phyloP scores from a whole-genome alignment of 495 filamentous ascomycete species.

The Thermothielavioides terrestris region DNA sequence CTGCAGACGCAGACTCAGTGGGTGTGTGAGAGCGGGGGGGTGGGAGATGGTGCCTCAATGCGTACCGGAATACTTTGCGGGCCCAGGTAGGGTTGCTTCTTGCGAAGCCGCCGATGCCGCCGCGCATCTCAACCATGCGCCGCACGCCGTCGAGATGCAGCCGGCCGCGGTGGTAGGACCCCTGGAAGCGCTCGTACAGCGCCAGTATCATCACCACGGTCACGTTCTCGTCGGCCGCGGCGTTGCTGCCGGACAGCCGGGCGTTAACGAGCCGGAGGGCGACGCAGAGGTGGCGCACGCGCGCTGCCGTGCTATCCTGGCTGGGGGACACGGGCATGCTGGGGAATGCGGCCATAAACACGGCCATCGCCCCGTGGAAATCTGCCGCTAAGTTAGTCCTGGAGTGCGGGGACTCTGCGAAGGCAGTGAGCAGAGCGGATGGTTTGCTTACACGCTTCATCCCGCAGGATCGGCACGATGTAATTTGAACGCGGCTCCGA shows the following conservation, averaged over 20 bases:
- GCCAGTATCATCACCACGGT: neutral
- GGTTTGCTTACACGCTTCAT: constrained; percentile 1
- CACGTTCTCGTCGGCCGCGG: neutral
- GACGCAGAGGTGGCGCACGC: neutral
- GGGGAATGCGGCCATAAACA: neutral
- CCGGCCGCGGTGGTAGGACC: neutral
- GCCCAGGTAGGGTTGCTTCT: neutral
- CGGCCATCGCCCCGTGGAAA: constrained; percentile 1
- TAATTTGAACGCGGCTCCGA: neutral
- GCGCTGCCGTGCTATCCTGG: neutral
- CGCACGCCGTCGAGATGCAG: neutral
- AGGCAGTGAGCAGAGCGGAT: too few relatives aligned
- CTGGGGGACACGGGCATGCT: neutral
- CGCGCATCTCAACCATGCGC: neutral
- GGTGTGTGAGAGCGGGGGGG: too few relatives aligned
- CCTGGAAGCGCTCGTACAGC: neutral
- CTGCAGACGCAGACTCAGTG: too few relatives aligned
- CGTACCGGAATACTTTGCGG: neutral
- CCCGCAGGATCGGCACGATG: neutral
- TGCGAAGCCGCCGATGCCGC: neutral
- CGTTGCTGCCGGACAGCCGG: neutral
- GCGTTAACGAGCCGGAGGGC: neutral
- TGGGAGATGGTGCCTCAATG: neutral
- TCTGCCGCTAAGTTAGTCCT: neutral
- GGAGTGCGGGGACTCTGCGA: neutral